These are phyloP conservation scores for Cordyceps fumosorosea DNA, from an alignment of 2,329 filamentous ascomycete genomes.

Conservation along the genomic window DNA sequence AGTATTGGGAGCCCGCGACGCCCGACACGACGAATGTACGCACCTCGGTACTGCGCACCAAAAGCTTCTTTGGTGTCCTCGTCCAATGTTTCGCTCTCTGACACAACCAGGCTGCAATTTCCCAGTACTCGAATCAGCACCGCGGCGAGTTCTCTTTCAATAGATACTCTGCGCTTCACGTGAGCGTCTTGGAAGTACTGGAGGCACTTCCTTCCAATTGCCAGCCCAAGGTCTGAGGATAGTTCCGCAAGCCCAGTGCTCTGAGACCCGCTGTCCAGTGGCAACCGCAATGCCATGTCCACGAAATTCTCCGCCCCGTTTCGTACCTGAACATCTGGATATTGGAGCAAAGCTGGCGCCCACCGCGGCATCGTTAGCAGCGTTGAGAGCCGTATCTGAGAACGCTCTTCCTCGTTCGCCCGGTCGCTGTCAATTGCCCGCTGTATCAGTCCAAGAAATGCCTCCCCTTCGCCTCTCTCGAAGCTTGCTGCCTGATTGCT, in stretches of 20 bases:
- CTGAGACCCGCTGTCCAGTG: slow-evolving; percentile 22
- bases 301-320: slow-evolving; percentile 38
- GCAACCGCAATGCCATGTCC: slow-evolving; percentile 35
- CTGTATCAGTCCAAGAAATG: slow-evolving; percentile 41
- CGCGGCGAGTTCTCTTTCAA: slow-evolving; percentile 36
- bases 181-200: slow-evolving; percentile 40
- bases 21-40: slow-evolving; percentile 8
- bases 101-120: slow-evolving; percentile 36
- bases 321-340: slow-evolving; percentile 37
- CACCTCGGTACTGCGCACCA: slow-evolving; percentile 22
- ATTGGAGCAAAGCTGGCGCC: slow-evolving; percentile 45
- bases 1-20: background rate
- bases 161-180: slow-evolving; percentile 33
- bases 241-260: background rate
- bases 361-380: slow-evolving; percentile 34
- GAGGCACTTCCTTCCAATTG: slow-evolving; percentile 41
- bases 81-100: slow-evolving; percentile 23
- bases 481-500: slow-evolving; percentile 36
- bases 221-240: slow-evolving; percentile 23
- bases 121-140: slow-evolving; percentile 37
- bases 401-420: slow-evolving; percentile 21
- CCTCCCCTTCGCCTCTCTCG: slow-evolving; percentile 41
- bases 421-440: slow-evolving; percentile 23
- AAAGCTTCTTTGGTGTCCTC: slow-evolving; percentile 27
- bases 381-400: slow-evolving; percentile 18